Evolutionary conservation across 352 stramenopile species (phyloP).

Genomic region (Salisapilia sapeloensis): DNA sequence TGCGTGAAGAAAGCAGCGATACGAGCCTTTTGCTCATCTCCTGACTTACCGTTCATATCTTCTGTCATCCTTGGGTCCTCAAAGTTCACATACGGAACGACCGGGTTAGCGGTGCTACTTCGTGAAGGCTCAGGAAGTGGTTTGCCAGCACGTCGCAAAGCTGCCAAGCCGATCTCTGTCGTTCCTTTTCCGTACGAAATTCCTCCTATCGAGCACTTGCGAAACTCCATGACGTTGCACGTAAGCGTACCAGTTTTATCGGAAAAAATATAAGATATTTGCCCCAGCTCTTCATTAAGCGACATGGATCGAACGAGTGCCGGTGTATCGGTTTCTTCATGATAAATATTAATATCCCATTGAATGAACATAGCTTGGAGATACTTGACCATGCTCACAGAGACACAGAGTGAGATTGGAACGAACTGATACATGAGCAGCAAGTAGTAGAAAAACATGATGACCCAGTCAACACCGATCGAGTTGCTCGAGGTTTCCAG

Average conservation of each 20-base stretch:
- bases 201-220: constrained; percentile 85
- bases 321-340: constrained; percentile 73
- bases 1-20: constrained; percentile 74
- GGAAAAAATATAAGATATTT: constrained; percentile 98
- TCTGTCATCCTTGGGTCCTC: constrained; percentile 46
- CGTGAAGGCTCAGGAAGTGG: constrained; percentile 26
- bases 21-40: constrained; percentile 18
- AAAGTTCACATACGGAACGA: constrained; percentile 60
- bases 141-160: constrained; percentile 38
- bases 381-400: constrained; percentile 93
- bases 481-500: constrained; percentile 14
- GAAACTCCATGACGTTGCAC: constrained; percentile 98
- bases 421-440: constrained; percentile 96
- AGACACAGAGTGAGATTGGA: constrained; percentile 95
- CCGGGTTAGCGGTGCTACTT: constrained; percentile 5
- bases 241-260: constrained; percentile 99
- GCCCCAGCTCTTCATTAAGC: constrained; percentile 89
- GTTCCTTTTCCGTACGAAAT: constrained; percentile 80
- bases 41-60: constrained; percentile 40
- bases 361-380: constrained; percentile 90
- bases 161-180: constrained; percentile 61
- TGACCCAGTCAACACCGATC: constrained; percentile 35
- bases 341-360: constrained; percentile 89
- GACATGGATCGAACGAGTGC: constrained; percentile 86
- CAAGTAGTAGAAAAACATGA: constrained; percentile 88